Percentiles rank a stretch among this genome's conserved stretches.
Conservation (phyloP, 31 red algal genomes). For the Asparagopsis taxiformis region DNA sequence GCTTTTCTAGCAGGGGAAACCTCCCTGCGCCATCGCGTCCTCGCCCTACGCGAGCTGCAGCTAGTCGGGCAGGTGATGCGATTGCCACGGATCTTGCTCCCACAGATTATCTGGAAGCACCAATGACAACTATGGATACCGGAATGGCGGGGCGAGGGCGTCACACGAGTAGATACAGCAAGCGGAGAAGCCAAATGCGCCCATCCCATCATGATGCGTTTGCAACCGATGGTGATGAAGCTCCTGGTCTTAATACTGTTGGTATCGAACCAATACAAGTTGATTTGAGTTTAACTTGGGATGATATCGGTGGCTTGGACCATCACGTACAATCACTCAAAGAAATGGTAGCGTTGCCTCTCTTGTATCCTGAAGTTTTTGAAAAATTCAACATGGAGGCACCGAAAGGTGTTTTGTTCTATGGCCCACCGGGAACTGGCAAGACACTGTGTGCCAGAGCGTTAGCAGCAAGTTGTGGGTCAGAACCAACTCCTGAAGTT, state of each 20-base stretch:
- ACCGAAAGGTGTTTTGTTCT: slow-evolving; percentile 92
- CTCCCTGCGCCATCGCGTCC: slow-evolving; percentile 18
- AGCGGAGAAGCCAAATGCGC: slow-evolving; percentile 19
- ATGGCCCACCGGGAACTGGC: slow-evolving; percentile 96
- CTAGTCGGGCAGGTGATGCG: slow-evolving; percentile 49
- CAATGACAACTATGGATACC: slow-evolving; percentile 42
- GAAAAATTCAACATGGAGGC: slow-evolving; percentile 87
- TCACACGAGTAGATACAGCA: slow-evolving; percentile 25
- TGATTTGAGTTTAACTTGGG: slow-evolving; percentile 73
- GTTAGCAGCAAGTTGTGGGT: slow-evolving; percentile 77
- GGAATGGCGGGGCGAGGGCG: slow-evolving; percentile 9
- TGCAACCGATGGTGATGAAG: slow-evolving; percentile 50
- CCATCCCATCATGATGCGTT: slow-evolving; percentile 45
- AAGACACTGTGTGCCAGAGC: slow-evolving; percentile 91
- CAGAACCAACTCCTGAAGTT: too few relatives aligned
- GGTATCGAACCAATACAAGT: slow-evolving; percentile 81
- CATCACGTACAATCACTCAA: slow-evolving; percentile 82
- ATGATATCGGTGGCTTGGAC: slow-evolving; percentile 82
- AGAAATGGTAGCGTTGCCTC: slow-evolving; percentile 91
- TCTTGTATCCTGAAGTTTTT: slow-evolving; percentile 96
- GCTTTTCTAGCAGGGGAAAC: slow-evolving; percentile 15
- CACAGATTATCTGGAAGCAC: slow-evolving; percentile 40
- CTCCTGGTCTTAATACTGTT: slow-evolving; percentile 8
- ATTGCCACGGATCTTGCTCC: slow-evolving; percentile 29
- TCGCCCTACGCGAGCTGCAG: slow-evolving; percentile 44